Evolutionary conservation across 176 grass and related monocot species (phyloP), one percentile per base, ranked within the genome.

Genomic region (Bolboschoenus planiculmis): DNA sequence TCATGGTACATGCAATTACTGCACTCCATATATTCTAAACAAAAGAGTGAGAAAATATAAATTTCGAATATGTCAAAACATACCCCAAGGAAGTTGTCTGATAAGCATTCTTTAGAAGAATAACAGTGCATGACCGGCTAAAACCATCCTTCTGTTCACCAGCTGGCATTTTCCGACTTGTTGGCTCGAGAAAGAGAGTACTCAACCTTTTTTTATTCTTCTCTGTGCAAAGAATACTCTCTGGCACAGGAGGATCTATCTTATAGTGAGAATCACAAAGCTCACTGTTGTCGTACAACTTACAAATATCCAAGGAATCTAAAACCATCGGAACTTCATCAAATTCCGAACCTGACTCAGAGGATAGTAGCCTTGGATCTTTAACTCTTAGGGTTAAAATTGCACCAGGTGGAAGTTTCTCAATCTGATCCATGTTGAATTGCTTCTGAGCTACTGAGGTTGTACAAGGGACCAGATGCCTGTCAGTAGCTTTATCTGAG

Each of bases 101-200:
- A 55, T 78, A 27, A 80, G 78, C 87, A 89, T 97, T 90, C 66
- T 90, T 97, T 66, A 97, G 79, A 85, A 97, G 88, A 85, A 97
- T 40, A 84, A 92, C 53, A 74, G 90, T 85, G 74, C 90, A 94
- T 29, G 83, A 86, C 76, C 20, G 77, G 73, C 44, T 76, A 37
- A 84, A 72, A 54, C 63, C 79, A 86, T 91, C 94, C 39, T 90
- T 88, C 64, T 61, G 85, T 87, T 91, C 73, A 23, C 10, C 74
- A 68, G 23, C 50, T 82, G 81, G 85, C 36, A 9, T 56, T 86
- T 78, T 68, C 82, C 84, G 61, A 85, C 84, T 76, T 37, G 58
- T 78, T 70, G 87, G 88, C 86, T 93, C 89, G 39, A 94, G 70
- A 78, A 79, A 92, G 46, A 98, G 90, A 83, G 83, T 78, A 58